phyloP scores from a whole-genome alignment of 2,329 filamentous ascomycete genomes.

The Metarhizium sp. region DNA sequence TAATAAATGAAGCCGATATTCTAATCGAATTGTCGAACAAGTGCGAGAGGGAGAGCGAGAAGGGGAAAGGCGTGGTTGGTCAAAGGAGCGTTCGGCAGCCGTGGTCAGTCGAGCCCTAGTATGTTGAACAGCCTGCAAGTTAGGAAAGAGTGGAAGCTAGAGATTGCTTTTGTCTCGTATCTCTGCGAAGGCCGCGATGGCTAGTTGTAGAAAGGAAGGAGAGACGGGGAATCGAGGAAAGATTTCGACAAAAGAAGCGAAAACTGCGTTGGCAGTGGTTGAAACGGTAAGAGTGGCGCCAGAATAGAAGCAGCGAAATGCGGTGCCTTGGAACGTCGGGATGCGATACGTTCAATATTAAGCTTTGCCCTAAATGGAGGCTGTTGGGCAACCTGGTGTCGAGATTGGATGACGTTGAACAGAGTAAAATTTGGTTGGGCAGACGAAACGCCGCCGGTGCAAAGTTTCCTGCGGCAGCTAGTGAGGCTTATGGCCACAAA shows the following conservation, averaged over 20 bases:
- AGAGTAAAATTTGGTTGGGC: not conserved
- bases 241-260: too few relatives aligned
- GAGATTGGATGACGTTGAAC: not conserved
- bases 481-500: not conserved
- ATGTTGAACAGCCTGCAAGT: not conserved
- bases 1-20: not conserved
- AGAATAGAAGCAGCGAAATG: not conserved
- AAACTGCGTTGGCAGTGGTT: not conserved
- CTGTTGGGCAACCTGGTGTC: not conserved
- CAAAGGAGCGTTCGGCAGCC: not conserved
- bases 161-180: not conserved
- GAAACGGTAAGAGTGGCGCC: not conserved
- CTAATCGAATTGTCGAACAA: not conserved
- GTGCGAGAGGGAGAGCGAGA: not conserved
- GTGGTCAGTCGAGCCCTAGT: not conserved
- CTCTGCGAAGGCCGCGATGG: not conserved
- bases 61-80: not conserved
- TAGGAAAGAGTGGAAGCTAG: not conserved
- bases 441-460: not conserved
- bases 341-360: not conserved
- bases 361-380: not conserved
- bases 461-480: not conserved
- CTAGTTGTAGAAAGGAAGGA: not conserved
- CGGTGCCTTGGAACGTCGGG: not conserved
- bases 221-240: not conserved